Conservation (phyloP, 129 eudicot species). For the Apium graveolens region DNA sequence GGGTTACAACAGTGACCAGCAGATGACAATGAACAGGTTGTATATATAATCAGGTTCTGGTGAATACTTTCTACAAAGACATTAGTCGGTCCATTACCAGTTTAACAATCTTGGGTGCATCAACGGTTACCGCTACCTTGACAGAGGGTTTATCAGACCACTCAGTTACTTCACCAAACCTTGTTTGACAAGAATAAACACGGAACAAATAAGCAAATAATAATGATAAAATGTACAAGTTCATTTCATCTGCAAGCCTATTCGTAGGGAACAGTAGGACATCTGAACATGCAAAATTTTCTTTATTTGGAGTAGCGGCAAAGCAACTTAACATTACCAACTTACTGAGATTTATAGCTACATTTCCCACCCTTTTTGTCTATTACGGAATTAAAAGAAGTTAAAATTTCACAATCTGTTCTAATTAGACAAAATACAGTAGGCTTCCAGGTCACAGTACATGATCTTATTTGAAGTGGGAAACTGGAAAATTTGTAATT, state of each 20-base stretch:
- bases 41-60: not conserved
- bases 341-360: not conserved
- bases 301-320: not conserved
- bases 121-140: conserved; percentile 97
- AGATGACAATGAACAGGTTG: not conserved
- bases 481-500: no score
- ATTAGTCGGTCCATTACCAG: conserved; percentile 88
- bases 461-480: no score
- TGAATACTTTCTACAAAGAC: conserved; percentile 23
- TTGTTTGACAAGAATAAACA: conserved; percentile 18
- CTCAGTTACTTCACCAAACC: conserved; percentile 83
- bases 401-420: no score
- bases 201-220: conserved; percentile 1
- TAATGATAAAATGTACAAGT: not conserved
- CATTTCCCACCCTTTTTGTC: not conserved
- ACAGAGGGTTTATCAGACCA: conserved; percentile 83
- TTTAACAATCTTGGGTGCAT: conserved; percentile 58
- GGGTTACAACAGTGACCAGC: not conserved
- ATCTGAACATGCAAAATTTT: not conserved
- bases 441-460: no score
- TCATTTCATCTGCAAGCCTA: not conserved
- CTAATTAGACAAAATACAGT: no score
- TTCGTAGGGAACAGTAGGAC: not conserved
- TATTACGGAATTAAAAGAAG: not conserved
- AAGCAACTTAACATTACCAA: not conserved